A percentile compares a stretch with the other conserved stretches of the same genome.
phyloP scores from a whole-genome alignment of 2,329 filamentous ascomycete species.

The Fusarium foetens region DNA sequence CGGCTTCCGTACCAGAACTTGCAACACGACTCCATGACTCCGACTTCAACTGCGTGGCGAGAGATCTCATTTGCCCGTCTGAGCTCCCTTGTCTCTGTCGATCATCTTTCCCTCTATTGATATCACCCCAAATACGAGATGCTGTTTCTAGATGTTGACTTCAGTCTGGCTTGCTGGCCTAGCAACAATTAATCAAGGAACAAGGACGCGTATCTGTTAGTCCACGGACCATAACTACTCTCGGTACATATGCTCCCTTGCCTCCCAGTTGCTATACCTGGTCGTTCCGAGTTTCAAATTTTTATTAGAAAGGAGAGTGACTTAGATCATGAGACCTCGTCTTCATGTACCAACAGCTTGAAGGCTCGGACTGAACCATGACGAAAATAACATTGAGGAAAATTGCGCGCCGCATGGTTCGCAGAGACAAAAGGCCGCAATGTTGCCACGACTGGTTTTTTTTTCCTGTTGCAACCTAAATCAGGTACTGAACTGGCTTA shows the following conservation, averaged over 20 bases:
- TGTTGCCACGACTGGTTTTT: background rate
- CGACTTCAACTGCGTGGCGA: background rate
- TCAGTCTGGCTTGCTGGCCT: background rate
- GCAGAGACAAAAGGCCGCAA: background rate
- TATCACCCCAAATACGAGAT: constrained; percentile 18
- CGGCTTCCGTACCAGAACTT: constrained; percentile 8
- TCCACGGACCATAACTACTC: background rate
- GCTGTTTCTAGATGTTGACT: constrained; percentile 18
- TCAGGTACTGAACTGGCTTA: background rate
- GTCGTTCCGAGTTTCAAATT: constrained; percentile 24
- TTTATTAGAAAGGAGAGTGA: constrained; percentile 4
- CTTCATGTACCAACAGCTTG: background rate
- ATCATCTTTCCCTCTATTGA: constrained; percentile 2
- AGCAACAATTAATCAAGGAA: background rate
- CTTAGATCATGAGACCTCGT: constrained; percentile 16
- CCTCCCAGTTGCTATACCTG: constrained; percentile 21
- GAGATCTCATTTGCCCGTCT: background rate
- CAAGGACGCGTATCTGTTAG: background rate
- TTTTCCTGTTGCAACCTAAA: background rate
- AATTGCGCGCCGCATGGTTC: constrained; percentile 4
- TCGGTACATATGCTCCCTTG: constrained; percentile 11
- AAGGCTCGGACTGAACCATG: background rate
- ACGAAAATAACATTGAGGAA: background rate
- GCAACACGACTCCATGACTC: constrained; percentile 6
- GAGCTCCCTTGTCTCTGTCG: background rate